Base-by-base conservation (phyloP, 164 flowering plant species). In the Stephania yunnanensis region DNA sequence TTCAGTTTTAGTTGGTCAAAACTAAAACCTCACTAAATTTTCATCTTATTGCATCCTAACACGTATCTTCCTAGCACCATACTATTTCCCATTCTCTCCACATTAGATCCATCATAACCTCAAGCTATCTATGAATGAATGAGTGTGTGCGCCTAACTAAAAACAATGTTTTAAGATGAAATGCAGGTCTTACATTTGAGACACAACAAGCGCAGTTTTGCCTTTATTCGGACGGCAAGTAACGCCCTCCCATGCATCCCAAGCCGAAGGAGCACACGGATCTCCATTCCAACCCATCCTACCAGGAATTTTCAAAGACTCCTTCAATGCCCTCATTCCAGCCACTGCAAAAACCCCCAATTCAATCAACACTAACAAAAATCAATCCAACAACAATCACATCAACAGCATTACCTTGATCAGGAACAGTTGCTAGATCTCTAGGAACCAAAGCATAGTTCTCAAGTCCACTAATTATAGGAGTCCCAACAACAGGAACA, bases 201-300 rank as follows among this genome's bases (percentile, higher is more conserved):
- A 87, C 66, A 96, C 81, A 25, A 92, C 89, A 73, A 96, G 97
- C 66, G 89, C 86, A 80, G 87, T 66, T 64, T 74, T 83, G 22
- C 84, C 77, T 55, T 85, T 84, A 77, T 77, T 87, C 69, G 85
- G 79, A 77, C 76, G 87, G 81, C 99, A 96, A 46, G 97, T 90
- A 85, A 96, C 91, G 72, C 99, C 99, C 76, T 96, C 99, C 99
- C 99, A 96, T 75, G 99, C 97, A 88, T 96, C 98, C 99, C 98
- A 96, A 71, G 65, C 80, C 29, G 94, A 84, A 75, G 99, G 99
- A 48, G 99, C 95, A 85, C 99, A 96, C 13, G 99, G 99, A 83
- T 96, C 99, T 52, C 99, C 99, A 82, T 96, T 96, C 99, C 99
- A 96, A 73, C 99, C 99, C 99, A 96, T 96, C 83, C 99, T 87